Evolutionary conservation across 108 stramenopile species (phyloP).

Genomic region (Conticribra guillardii): DNA sequence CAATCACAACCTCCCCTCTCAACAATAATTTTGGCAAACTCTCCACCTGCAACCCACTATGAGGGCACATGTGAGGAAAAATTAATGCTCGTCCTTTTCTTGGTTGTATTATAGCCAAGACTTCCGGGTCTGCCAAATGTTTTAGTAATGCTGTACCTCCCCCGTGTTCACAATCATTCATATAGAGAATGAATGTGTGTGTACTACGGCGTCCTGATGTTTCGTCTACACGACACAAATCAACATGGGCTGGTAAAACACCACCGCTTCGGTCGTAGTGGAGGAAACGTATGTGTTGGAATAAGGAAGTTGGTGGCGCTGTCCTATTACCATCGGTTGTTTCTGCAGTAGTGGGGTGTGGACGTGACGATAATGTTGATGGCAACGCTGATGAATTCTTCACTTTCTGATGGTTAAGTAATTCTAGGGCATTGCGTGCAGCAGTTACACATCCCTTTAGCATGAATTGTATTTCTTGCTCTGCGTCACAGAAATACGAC

Average conservation of each 20-base stretch:
- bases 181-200: slow-evolving; percentile 81
- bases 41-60: slow-evolving; percentile 65
- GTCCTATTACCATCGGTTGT: background rate
- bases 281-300: slow-evolving; percentile 79
- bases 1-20: slow-evolving; percentile 68
- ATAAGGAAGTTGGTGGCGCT: slow-evolving; percentile 40
- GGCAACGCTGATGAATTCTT: no score
- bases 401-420: background rate
- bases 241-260: slow-evolving; percentile 71
- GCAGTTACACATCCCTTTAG: slow-evolving; percentile 27
- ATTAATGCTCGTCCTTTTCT: slow-evolving; percentile 66
- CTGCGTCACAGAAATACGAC: slow-evolving; percentile 77
- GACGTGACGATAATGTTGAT: no score
- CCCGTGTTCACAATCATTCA: slow-evolving; percentile 62
- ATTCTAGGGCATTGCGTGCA: slow-evolving; percentile 14
- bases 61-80: slow-evolving; percentile 80
- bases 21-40: slow-evolving; percentile 75
- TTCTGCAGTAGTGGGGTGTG: background rate
- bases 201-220: slow-evolving; percentile 60
- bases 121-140: slow-evolving; percentile 40
- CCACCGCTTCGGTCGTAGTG: slow-evolving; percentile 57
- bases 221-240: slow-evolving; percentile 66
- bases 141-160: slow-evolving; percentile 75
- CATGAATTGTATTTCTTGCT: slow-evolving; percentile 43
- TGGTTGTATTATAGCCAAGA: slow-evolving; percentile 60